These are phyloP conservation scores for Linnemannia elongata DNA, from an alignment of 192 early-diverging fungal genomes.

Conservation along the genomic window DNA sequence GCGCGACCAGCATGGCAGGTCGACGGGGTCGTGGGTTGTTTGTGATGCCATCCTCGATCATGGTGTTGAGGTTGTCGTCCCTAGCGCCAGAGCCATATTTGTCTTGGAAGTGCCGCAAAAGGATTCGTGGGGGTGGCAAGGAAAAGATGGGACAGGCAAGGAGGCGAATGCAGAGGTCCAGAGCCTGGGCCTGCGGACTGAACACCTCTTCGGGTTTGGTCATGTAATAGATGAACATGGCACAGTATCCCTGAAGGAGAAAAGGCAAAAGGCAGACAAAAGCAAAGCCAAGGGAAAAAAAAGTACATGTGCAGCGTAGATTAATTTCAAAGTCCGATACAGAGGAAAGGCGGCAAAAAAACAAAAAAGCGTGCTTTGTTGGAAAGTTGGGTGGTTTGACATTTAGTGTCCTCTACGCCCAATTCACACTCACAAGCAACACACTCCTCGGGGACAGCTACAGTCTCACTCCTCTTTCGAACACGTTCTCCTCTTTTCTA, in stretches of 20 bases:
- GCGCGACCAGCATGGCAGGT: slow-evolving; percentile 37
- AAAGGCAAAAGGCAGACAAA: background rate
- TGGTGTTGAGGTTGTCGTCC: slow-evolving; percentile 43
- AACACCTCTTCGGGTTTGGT: slow-evolving; percentile 31
- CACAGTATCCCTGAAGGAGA: slow-evolving; percentile 25
- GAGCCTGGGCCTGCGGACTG: slow-evolving; percentile 26
- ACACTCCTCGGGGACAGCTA: too few species aligned
- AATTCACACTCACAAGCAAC: background rate
- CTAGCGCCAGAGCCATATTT: slow-evolving; percentile 28
- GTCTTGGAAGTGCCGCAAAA: slow-evolving; percentile 31
- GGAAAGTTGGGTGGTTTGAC: background rate
- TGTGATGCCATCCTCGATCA: slow-evolving; percentile 53
- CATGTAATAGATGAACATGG: slow-evolving; percentile 52
- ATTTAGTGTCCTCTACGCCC: background rate
- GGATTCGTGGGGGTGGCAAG: slow-evolving; percentile 38
- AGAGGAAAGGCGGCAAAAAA: background rate
- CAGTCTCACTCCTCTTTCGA: too few species aligned
- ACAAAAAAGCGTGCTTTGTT: background rate
- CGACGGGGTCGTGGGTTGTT: slow-evolving; percentile 40
- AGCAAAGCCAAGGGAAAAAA: background rate
- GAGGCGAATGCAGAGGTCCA: slow-evolving; percentile 49
- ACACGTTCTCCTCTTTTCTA: too few species aligned
- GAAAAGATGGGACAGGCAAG: slow-evolving; percentile 45
- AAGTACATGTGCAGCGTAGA: background rate
- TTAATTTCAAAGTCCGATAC: background rate